Evolutionary conservation across 2,329 filamentous ascomycete genomes (phyloP).

Genomic region (Cladosporium oxysporum): DNA sequence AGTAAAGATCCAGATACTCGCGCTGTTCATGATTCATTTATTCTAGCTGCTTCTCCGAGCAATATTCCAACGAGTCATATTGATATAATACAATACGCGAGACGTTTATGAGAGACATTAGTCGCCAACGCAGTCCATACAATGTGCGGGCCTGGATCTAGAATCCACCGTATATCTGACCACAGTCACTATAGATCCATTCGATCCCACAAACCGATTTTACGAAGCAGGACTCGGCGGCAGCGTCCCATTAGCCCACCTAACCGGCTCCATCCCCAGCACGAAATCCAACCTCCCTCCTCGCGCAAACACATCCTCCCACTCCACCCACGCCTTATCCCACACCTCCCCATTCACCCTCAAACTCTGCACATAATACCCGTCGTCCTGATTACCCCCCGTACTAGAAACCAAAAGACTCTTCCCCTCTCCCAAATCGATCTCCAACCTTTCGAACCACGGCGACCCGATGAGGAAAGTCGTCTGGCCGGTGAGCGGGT

Average conservation of each 20-base stretch:
- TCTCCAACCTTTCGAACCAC: conserved; percentile 62
- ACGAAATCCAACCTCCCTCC: conserved; percentile 66
- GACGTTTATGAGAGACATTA: no score
- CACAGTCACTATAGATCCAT: no score
- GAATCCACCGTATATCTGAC: neutral
- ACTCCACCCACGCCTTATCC: conserved; percentile 66
- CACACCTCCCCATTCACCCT: conserved; percentile 65
- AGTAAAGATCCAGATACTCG: no score
- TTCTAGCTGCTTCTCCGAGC: no score
- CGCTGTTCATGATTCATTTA: no score
- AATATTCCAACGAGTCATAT: no score
- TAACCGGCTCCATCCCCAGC: conserved; percentile 54
- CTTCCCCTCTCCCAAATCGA: conserved; percentile 59
- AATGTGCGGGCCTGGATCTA: neutral
- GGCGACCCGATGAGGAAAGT: conserved; percentile 53
- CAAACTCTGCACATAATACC: conserved; percentile 65
- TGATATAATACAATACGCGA: neutral
- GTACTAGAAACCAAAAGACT: conserved; percentile 56
- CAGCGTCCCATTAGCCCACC: conserved; percentile 61
- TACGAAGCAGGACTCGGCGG: conserved; percentile 60
- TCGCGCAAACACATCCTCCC: conserved; percentile 65
- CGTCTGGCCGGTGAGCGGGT: conserved; percentile 68
- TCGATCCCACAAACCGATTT: neutral
- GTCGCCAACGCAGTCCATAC: neutral
- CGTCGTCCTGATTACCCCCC: conserved; percentile 49